A percentile compares a stretch with the other conserved stretches of the same genome.
phyloP scores from a whole-genome alignment of 768 basidiomycete genomes.

The Daedaleopsis sinensis region DNA sequence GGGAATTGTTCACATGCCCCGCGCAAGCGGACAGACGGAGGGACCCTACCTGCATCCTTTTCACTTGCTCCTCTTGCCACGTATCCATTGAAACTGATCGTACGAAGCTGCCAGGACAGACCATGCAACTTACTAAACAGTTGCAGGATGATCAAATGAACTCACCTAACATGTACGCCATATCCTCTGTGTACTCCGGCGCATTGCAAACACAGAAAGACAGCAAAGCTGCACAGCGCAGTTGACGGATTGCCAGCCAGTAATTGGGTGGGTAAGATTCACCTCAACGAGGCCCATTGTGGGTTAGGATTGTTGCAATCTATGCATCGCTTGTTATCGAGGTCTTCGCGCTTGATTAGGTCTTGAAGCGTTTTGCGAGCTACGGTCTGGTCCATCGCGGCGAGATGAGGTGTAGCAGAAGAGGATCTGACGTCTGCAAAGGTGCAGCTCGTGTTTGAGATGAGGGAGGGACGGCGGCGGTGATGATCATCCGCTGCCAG shows the following conservation, averaged over 20 bases:
- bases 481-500: conserved; percentile 15
- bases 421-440: conserved; percentile 1
- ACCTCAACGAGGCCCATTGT: conserved; percentile 92
- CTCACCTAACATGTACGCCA: conserved; percentile 88
- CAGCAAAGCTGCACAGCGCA: conserved; percentile 60
- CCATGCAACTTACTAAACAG: conserved; percentile 13
- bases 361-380: conserved; percentile 75
- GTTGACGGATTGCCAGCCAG: conserved; percentile 7
- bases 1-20: conserved; percentile 14
- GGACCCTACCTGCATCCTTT: conserved; percentile 79
- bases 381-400: conserved; percentile 56
- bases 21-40: conserved; percentile 1
- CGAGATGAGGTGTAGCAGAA: conserved; percentile 2
- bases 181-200: conserved; percentile 86
- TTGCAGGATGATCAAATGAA: conserved; percentile 4
- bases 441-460: conserved; percentile 7
- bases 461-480: conserved; percentile 5
- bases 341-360: conserved; percentile 70
- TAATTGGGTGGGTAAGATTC: conserved; percentile 17
- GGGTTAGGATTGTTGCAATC: conserved; percentile 92
- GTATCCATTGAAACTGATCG: conserved; percentile 96
- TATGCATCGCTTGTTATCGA: conserved; percentile 75
- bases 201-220: conserved; percentile 92
- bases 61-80: conserved; percentile 89
- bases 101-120: conserved; percentile 64